phyloP scores from a whole-genome alignment of 192 early-diverging fungal genomes.

The Coemansia sp. region DNA sequence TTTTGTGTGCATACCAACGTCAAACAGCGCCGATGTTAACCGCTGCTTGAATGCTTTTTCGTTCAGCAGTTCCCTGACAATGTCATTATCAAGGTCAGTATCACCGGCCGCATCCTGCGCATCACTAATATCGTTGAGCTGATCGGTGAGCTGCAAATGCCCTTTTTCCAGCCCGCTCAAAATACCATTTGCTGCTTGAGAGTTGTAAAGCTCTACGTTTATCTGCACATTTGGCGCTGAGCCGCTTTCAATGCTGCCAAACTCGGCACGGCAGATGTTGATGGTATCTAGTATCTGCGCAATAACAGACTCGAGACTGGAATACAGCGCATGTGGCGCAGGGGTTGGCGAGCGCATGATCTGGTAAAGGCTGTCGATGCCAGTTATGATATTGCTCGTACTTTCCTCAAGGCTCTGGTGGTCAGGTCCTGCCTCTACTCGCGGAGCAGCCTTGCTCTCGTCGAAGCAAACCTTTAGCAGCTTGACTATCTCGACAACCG shows the following conservation, averaged over 20 bases:
- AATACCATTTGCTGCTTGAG: conserved; percentile 19
- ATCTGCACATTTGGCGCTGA: conserved; percentile 10
- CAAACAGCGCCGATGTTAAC: conserved; percentile 80
- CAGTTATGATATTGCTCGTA: conserved; percentile 49
- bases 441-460: conserved; percentile 48
- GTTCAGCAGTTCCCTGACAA: conserved; percentile 55
- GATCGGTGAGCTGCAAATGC: conserved; percentile 50
- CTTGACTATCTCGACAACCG: conserved; percentile 78
- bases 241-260: conserved; percentile 14
- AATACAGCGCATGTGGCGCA: conserved; percentile 39
- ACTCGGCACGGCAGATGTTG: conserved; percentile 31
- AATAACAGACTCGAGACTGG: conserved; percentile 40
- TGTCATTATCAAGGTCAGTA: conserved; percentile 49
- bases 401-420: conserved; percentile 45
- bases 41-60: conserved; percentile 78
- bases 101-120: conserved; percentile 52
- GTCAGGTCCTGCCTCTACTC: background rate
- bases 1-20: conserved; percentile 89
- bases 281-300: conserved; percentile 34
- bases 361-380: conserved; percentile 51
- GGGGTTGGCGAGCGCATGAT: conserved; percentile 37
- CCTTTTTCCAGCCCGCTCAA: conserved; percentile 48
- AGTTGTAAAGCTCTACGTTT: conserved; percentile 26
- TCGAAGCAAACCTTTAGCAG: conserved; percentile 50
- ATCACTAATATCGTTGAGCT: conserved; percentile 54